Conservation (phyloP, 2,329 filamentous ascomycete species). For the Cytospora piceae region DNA sequence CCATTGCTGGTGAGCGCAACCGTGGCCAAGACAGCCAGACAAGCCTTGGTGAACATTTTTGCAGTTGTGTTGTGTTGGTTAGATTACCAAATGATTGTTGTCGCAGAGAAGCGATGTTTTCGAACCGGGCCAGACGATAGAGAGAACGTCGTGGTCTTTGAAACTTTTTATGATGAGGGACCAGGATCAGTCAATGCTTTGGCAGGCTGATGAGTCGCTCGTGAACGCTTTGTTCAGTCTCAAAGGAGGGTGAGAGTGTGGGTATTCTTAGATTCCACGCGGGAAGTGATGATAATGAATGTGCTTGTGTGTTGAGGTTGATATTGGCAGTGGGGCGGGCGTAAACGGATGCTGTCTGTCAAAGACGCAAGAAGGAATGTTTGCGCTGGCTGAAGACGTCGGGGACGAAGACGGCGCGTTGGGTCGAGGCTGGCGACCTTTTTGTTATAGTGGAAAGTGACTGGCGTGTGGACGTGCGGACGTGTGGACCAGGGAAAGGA, state of each 20-base stretch:
- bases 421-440: conserved; percentile 29
- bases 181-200: background rate
- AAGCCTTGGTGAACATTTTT: conserved; percentile 48
- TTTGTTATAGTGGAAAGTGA: conserved; percentile 14
- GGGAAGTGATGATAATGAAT: background rate
- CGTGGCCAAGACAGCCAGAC: conserved; percentile 47
- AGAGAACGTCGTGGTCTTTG: conserved; percentile 3
- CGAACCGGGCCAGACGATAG: conserved; percentile 1
- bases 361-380: conserved; percentile 49
- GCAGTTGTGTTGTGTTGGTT: conserved; percentile 32
- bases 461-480: background rate
- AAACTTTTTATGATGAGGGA: background rate
- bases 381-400: conserved; percentile 11
- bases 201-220: background rate
- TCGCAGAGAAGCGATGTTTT: conserved; percentile 8
- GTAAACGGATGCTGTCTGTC: conserved; percentile 48
- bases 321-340: conserved; percentile 5
- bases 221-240: conserved; percentile 20
- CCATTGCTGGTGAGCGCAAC: conserved; percentile 48
- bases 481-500: conserved; percentile 2
- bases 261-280: conserved; percentile 11
- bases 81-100: background rate
- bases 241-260: conserved; percentile 19
- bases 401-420: conserved; percentile 14
- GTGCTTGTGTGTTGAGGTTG: conserved; percentile 6